Percentiles rank a stretch among this genome's conserved stretches.
Evolutionary conservation across 768 basidiomycete species (phyloP).

Genomic region (Artomyces pyxidatus): DNA sequence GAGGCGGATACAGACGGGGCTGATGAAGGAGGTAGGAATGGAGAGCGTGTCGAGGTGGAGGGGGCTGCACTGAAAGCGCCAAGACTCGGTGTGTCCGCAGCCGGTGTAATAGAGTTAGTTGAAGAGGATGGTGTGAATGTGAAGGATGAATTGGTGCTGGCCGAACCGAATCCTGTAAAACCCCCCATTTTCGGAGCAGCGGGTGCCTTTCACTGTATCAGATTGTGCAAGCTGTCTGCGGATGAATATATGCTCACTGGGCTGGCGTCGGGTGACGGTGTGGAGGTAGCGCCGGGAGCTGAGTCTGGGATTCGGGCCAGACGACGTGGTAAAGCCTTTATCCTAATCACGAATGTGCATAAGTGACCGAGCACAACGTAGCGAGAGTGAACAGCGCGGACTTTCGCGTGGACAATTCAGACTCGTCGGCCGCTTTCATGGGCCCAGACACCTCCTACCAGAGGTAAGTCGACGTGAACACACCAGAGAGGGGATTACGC

Average conservation of each 20-base stretch:
- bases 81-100: too few species aligned
- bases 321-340: neutral
- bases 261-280: too few species aligned
- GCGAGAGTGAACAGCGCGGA: slow-evolving; percentile 7
- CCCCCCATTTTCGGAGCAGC: slow-evolving; percentile 39
- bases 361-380: slow-evolving; percentile 19
- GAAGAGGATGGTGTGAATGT: neutral
- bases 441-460: slow-evolving; percentile 29
- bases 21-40: too few species aligned
- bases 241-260: too few species aligned
- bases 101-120: neutral
- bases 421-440: neutral
- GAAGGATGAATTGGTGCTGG: neutral
- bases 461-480: slow-evolving; percentile 6
- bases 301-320: neutral
- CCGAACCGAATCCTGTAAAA: slow-evolving; percentile 45
- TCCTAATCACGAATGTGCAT: neutral
- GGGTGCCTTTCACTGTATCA: too few species aligned
- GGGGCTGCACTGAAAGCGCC: neutral
- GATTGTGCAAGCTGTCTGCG: too few species aligned
- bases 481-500: too few species aligned
- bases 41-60: neutral
- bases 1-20: slow-evolving; percentile 13
- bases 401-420: neutral
- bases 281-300: neutral